Percentiles rank a stretch among this genome's conserved stretches.
Evolutionary conservation across 139 green algal genomes (phyloP).

Genomic region (Asterochloris erici): DNA sequence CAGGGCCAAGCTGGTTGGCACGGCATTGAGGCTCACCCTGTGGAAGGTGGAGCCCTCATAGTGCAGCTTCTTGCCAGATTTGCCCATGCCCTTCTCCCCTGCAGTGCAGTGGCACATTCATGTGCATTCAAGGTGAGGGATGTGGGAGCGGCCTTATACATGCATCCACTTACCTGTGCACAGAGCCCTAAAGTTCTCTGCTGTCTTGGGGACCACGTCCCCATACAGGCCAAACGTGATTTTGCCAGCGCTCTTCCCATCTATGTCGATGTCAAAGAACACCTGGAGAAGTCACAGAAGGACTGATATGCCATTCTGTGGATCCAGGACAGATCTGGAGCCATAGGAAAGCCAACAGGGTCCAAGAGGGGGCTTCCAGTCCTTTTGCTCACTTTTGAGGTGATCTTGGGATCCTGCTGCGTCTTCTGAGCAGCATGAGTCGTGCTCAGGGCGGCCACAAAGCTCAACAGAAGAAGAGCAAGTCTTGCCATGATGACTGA

Average conservation of each 20-base stretch:
- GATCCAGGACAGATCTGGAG: no score
- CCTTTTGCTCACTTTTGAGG: no score
- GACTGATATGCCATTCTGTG: no score
- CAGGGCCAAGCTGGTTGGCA: constrained; percentile 32
- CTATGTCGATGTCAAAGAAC: constrained; percentile 73
- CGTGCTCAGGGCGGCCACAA: no score
- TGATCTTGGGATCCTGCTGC: no score
- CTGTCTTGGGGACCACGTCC: constrained; percentile 79
- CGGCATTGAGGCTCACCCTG: constrained; percentile 84
- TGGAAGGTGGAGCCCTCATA: constrained; percentile 85
- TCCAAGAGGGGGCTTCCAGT: no score
- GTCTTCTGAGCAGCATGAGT: no score
- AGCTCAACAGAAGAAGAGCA: no score
- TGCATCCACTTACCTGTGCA: constrained; percentile 37
- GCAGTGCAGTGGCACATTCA: constrained; percentile 21
- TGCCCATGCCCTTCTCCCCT: constrained; percentile 68
- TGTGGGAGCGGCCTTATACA: neutral
- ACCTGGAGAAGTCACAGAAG: constrained; percentile 27
- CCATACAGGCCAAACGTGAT: constrained; percentile 86
- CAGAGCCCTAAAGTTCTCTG: constrained; percentile 79
- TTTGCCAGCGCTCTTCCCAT: constrained; percentile 55
- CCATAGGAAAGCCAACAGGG: no score
- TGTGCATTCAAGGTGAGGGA: neutral
- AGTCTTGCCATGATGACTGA: no score
- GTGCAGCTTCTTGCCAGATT: constrained; percentile 75